Evolutionary conservation across 352 stramenopile species (phyloP).

Genomic region (Globisporangium nunn): DNA sequence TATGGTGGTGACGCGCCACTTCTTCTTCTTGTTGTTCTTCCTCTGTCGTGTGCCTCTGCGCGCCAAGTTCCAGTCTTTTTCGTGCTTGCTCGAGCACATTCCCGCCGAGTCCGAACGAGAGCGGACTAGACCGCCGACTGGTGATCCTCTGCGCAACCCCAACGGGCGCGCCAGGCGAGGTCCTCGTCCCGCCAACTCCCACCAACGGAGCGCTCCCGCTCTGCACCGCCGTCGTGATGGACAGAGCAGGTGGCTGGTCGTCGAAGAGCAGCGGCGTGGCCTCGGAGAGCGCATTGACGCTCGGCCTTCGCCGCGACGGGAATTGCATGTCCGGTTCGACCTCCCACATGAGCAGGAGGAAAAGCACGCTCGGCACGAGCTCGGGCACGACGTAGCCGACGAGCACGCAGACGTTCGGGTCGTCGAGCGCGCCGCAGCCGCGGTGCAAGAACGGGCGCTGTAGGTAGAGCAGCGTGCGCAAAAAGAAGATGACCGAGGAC

Average conservation of each 20-base stretch:
- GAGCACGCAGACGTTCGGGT: slow-evolving; percentile 56
- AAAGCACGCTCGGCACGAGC: slow-evolving; percentile 64
- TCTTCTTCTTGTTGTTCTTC: background rate
- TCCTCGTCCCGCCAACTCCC: slow-evolving; percentile 3
- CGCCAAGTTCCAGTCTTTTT: slow-evolving; percentile 10
- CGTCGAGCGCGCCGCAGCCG: slow-evolving; percentile 55
- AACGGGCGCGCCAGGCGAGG: slow-evolving; percentile 1
- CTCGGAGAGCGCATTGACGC: slow-evolving; percentile 19
- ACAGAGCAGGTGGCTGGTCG: slow-evolving; percentile 32
- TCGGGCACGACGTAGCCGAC: slow-evolving; percentile 70
- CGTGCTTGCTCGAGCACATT: slow-evolving; percentile 39
- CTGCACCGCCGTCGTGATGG: slow-evolving; percentile 17
- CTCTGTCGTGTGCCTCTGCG: slow-evolving; percentile 1
- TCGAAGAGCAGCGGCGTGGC: slow-evolving; percentile 15
- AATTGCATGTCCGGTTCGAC: slow-evolving; percentile 71
- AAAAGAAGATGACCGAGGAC: slow-evolving; percentile 55
- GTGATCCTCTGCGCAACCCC: slow-evolving; percentile 16
- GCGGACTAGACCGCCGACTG: slow-evolving; percentile 41
- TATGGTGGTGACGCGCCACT: slow-evolving; percentile 1
- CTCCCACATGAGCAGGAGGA: slow-evolving; percentile 83
- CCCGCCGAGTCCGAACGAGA: slow-evolving; percentile 51
- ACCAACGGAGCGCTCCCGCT: slow-evolving; percentile 3
- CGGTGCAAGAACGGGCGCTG: slow-evolving; percentile 71
- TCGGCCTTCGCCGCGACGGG: slow-evolving; percentile 42
- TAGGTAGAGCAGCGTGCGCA: slow-evolving; percentile 77